A percentile compares a stretch with the other conserved stretches of the same genome.
Conservation (phyloP, 352 stramenopile species). For the Phytophthora pinifolia region DNA sequence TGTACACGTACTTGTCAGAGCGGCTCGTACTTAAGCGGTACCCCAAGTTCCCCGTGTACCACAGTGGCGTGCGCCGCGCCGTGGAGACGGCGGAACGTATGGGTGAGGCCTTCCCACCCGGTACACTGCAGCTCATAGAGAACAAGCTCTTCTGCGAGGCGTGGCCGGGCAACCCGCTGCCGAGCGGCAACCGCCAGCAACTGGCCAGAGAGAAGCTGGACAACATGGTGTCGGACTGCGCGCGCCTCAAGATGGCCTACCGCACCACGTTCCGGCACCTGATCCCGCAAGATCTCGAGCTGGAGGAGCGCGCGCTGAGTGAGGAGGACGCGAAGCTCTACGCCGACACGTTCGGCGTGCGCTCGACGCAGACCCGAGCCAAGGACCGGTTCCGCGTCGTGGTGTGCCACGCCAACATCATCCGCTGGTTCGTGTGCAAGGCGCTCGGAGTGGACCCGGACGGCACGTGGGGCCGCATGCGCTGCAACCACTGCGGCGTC, state of each 20-base stretch:
- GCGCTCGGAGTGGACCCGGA: constrained; percentile 62
- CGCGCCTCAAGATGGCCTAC: constrained; percentile 62
- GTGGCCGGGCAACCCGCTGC: constrained; percentile 66
- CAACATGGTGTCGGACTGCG: constrained; percentile 72
- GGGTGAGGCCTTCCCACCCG: constrained; percentile 37
- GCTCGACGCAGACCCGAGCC: constrained; percentile 37
- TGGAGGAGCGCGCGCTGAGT: constrained; percentile 46
- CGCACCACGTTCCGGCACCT: constrained; percentile 70
- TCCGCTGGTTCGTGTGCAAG: constrained; percentile 73
- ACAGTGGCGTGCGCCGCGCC: constrained; percentile 55
- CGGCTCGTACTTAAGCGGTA: constrained; percentile 59
- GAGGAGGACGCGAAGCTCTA: constrained; percentile 53
- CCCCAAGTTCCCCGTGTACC: constrained; percentile 56
- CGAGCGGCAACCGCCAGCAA: constrained; percentile 63
- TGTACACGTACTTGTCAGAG: constrained; percentile 47
- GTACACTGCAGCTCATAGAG: constrained; percentile 43
- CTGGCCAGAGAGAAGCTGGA: constrained; percentile 67
- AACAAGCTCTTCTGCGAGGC: constrained; percentile 74
- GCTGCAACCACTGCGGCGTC: constrained; percentile 68
- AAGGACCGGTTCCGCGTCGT: constrained; percentile 57
- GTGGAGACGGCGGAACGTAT: constrained; percentile 55
- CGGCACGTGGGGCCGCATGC: constrained; percentile 70
- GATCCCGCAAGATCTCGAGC: constrained; percentile 58
- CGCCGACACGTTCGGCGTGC: constrained; percentile 46
- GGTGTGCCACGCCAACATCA: constrained; percentile 73